Conservation (phyloP, 805 yeast species). For the Vanderwaltozyma polyspora region DNA sequence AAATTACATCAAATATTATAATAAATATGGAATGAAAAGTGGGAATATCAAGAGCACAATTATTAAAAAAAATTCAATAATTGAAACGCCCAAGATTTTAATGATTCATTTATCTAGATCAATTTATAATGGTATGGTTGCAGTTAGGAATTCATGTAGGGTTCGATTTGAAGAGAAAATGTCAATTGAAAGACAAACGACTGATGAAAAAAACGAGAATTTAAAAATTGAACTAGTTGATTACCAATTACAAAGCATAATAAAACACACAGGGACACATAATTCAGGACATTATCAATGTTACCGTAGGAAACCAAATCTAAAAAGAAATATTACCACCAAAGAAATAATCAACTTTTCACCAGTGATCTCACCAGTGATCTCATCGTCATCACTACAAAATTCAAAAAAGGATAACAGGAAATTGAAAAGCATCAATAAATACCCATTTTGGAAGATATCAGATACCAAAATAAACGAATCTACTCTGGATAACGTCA, state of each 20-base stretch:
- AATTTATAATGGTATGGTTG: slow-evolving; percentile 52
- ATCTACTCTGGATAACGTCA: slow-evolving; percentile 42
- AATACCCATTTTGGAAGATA: slow-evolving; percentile 71
- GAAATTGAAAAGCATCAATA: slow-evolving; percentile 32
- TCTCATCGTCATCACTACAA: neutral
- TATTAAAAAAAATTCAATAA: slow-evolving; percentile 49
- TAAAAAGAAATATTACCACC: slow-evolving; percentile 22
- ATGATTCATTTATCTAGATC: slow-evolving; percentile 84
- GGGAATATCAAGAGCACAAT: slow-evolving; percentile 50
- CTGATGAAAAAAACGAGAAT: slow-evolving; percentile 11
- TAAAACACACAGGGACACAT: slow-evolving; percentile 84
- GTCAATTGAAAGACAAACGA: slow-evolving; percentile 12
- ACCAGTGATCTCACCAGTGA: slow-evolving; percentile 15
- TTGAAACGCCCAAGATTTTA: slow-evolving; percentile 58
- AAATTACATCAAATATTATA: slow-evolving; percentile 36
- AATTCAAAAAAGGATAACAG: neutral
- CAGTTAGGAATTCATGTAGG: slow-evolving; percentile 64
- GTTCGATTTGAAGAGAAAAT: slow-evolving; percentile 55
- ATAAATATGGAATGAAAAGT: slow-evolving; percentile 33
- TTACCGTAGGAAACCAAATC: slow-evolving; percentile 62
- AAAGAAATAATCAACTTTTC: slow-evolving; percentile 23
- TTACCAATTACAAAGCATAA: slow-evolving; percentile 57
- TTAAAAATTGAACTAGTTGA: no score
- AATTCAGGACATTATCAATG: slow-evolving; percentile 86
- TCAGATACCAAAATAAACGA: slow-evolving; percentile 69